phyloP scores from a whole-genome alignment of 2,329 filamentous ascomycete genomes.

The Xylariaceae sp. region DNA sequence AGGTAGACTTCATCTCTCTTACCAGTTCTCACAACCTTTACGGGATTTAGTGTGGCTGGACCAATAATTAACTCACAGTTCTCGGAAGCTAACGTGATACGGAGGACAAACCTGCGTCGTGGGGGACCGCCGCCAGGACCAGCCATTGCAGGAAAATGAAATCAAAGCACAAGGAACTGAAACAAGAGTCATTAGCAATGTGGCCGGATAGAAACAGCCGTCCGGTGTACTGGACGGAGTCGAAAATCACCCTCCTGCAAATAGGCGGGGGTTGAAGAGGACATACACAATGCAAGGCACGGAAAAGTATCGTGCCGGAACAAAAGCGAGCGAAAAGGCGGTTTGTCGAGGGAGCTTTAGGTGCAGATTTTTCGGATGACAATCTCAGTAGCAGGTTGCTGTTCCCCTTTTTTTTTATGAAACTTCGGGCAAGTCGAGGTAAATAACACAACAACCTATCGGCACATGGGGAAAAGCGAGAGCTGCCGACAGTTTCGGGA shows the following conservation, averaged over 20 bases:
- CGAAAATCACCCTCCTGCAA: neutral
- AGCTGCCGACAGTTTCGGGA: slow-evolving; percentile 1
- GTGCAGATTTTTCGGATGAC: slow-evolving; percentile 26
- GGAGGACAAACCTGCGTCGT: slow-evolving; percentile 53
- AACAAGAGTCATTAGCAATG: slow-evolving; percentile 27
- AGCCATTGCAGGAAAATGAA: slow-evolving; percentile 61
- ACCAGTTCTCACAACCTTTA: slow-evolving; percentile 95
- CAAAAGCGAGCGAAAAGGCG: slow-evolving; percentile 31
- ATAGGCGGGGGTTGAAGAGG: neutral
- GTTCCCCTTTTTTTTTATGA: slow-evolving; percentile 2
- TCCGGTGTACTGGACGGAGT: neutral
- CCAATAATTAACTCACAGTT: slow-evolving; percentile 25
- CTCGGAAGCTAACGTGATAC: slow-evolving; percentile 4
- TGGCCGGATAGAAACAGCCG: neutral
- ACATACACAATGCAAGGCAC: slow-evolving; percentile 31
- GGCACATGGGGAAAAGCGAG: slow-evolving; percentile 13
- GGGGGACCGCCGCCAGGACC: slow-evolving; percentile 93
- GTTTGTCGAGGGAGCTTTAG: slow-evolving; percentile 23
- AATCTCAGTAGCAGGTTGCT: slow-evolving; percentile 13
- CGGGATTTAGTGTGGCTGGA: slow-evolving; percentile 94
- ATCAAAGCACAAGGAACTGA: slow-evolving; percentile 36
- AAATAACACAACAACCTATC: slow-evolving; percentile 18
- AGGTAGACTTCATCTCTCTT: slow-evolving; percentile 28
- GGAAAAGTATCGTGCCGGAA: slow-evolving; percentile 26
- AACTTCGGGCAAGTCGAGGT: slow-evolving; percentile 12